Conservation (phyloP, 179 eudicot genomes). For the Sideroxylon spinosum region DNA sequence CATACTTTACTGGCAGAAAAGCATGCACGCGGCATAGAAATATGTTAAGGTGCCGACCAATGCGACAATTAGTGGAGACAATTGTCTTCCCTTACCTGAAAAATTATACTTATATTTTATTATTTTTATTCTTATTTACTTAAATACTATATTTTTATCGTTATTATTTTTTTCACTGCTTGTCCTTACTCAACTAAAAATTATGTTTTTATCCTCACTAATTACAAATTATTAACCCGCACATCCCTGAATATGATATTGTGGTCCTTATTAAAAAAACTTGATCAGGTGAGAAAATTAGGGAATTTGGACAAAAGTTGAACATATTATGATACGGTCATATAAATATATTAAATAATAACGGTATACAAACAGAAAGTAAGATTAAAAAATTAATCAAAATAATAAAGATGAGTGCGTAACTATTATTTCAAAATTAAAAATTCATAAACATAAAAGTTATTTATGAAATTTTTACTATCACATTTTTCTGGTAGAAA, state of each 20-base stretch:
- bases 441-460: too few species aligned
- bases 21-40: background rate
- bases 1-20: background rate
- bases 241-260: background rate
- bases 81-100: too few species aligned
- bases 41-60: too few species aligned
- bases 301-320: background rate
- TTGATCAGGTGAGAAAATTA: background rate
- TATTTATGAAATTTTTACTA: too few species aligned
- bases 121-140: too few species aligned
- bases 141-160: background rate
- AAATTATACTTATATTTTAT: too few species aligned
- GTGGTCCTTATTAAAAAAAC: conserved; percentile 8
- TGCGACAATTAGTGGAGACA: too few species aligned
- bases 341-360: background rate
- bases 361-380: too few species aligned
- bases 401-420: too few species aligned
- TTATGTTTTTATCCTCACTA: background rate
- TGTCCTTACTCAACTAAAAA: background rate
- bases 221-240: background rate
- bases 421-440: too few species aligned
- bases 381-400: too few species aligned
- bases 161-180: background rate
- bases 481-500: too few species aligned
- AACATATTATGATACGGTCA: background rate